phyloP scores from a whole-genome alignment of 108 stramenopile genomes.

The Mediolabrus comicus region DNA sequence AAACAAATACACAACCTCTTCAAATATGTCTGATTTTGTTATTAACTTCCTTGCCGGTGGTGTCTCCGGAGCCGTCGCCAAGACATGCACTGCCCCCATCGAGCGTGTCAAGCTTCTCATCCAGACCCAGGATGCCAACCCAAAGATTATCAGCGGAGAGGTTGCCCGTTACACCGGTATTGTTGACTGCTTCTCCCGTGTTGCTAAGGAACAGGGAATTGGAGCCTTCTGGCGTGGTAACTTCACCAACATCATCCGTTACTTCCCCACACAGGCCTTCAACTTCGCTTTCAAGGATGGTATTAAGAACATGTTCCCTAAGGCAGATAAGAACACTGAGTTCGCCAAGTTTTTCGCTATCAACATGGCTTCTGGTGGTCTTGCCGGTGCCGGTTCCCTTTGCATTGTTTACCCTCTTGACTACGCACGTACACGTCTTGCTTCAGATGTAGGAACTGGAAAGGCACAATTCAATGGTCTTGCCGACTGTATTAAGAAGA shows the following conservation, averaged over 20 bases:
- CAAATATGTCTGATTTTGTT: slow-evolving; percentile 77
- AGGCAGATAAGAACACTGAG: slow-evolving; percentile 95
- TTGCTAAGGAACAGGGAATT: slow-evolving; percentile 91
- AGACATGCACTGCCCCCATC: slow-evolving; percentile 96
- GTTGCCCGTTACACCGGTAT: slow-evolving; percentile 96
- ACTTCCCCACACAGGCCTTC: slow-evolving; percentile 99
- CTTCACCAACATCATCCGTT: slow-evolving; percentile 97
- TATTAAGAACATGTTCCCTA: slow-evolving; percentile 97
- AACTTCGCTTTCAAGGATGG: slow-evolving; percentile 99
- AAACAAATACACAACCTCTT: not conserved
- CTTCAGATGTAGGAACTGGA: slow-evolving; percentile 95
- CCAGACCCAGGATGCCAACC: slow-evolving; percentile 97
- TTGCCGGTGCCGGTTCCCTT: slow-evolving; percentile 96
- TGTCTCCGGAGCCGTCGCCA: slow-evolving; percentile 94
- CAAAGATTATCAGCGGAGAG: slow-evolving; percentile 94
- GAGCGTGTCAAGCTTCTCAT: slow-evolving; percentile 99
- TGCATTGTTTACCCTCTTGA: slow-evolving; percentile 98
- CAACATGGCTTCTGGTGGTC: slow-evolving; percentile 97
- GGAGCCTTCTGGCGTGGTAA: slow-evolving; percentile 97
- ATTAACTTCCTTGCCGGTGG: slow-evolving; percentile 92
- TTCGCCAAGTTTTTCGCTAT: slow-evolving; percentile 94
- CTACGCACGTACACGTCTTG: slow-evolving; percentile 98
- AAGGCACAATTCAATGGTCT: slow-evolving; percentile 97
- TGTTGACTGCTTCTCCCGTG: slow-evolving; percentile 95
- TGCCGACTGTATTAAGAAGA: slow-evolving; percentile 94